These are phyloP conservation scores for Aureobasidium mangrovei DNA, from an alignment of 2,329 filamentous ascomycete genomes.

Conservation along the genomic window DNA sequence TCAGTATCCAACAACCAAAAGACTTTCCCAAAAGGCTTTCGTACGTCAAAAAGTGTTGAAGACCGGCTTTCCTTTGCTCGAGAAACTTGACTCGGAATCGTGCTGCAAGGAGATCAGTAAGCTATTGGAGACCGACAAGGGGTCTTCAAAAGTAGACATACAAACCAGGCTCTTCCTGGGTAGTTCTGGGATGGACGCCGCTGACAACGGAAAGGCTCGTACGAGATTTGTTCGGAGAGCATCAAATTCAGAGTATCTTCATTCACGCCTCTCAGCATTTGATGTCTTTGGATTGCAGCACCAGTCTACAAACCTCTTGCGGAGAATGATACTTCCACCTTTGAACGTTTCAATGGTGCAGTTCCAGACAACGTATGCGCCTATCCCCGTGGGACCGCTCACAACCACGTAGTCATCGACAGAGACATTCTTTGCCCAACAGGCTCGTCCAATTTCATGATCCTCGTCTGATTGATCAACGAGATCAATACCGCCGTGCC, in stretches of 20 bases:
- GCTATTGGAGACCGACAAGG: background rate
- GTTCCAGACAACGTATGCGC: conserved; percentile 95
- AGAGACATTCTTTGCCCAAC: conserved; percentile 54
- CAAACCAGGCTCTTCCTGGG: conserved; percentile 88
- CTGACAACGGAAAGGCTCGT: conserved; percentile 73
- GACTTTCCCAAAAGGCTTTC: conserved; percentile 26
- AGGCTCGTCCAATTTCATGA: conserved; percentile 47
- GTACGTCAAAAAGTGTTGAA: conserved; percentile 91
- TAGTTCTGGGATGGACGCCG: conserved; percentile 75
- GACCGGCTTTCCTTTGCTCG: conserved; percentile 69
- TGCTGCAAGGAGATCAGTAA: conserved; percentile 29
- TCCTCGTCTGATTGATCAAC: conserved; percentile 56
- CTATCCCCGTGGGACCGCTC: conserved; percentile 51
- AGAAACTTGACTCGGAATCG: conserved; percentile 75
- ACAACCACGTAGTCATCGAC: conserved; percentile 56
- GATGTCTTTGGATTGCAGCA: too few species aligned
- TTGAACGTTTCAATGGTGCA: conserved; percentile 78
- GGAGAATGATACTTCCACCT: conserved; percentile 33
- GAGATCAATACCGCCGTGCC: conserved; percentile 45
- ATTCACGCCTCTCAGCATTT: too few species aligned
- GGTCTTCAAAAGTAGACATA: conserved; percentile 34
- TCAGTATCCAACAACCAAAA: background rate
- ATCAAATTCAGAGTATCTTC: conserved; percentile 86
- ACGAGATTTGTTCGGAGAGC: conserved; percentile 65
- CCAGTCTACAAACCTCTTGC: conserved; percentile 41